A percentile compares a stretch with the other conserved stretches of the same genome.
These are phyloP conservation scores for Aurifilum marmelostoma DNA, from an alignment of 2,329 filamentous ascomycete genomes.

Conservation along the genomic window DNA sequence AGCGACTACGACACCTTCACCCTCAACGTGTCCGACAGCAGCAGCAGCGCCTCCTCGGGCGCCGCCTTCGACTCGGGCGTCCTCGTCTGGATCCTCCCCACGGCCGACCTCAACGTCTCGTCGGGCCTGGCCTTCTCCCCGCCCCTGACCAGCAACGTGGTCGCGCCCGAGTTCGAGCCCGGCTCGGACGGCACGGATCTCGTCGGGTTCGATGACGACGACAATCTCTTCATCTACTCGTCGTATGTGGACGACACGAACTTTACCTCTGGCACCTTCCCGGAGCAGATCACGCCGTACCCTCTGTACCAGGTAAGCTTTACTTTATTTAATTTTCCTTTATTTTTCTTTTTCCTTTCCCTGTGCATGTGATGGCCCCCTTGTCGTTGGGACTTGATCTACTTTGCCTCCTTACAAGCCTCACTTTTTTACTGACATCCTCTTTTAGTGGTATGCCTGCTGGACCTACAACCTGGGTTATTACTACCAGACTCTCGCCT, in stretches of 20 bases:
- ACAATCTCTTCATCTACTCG: constrained; percentile 36
- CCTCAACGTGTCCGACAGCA: constrained; percentile 39
- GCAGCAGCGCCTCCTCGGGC: constrained; percentile 3
- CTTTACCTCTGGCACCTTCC: constrained; percentile 32
- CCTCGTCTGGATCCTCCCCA: constrained; percentile 38
- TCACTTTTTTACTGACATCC: no score
- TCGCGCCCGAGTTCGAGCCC: constrained; percentile 36
- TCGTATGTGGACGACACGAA: constrained; percentile 36
- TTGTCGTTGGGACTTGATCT: no score
- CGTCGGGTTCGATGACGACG: constrained; percentile 38
- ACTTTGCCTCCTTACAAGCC: neutral
- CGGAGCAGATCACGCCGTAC: constrained; percentile 23
- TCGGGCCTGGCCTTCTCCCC: constrained; percentile 35
- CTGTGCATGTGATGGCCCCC: no score
- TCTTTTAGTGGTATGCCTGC: constrained; percentile 39
- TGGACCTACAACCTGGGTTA: constrained; percentile 39
- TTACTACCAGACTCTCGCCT: constrained; percentile 41
- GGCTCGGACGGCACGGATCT: constrained; percentile 17
- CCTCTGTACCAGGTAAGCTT: constrained; percentile 35
- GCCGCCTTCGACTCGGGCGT: constrained; percentile 32
- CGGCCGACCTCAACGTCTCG: constrained; percentile 23
- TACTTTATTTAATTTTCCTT: no score
- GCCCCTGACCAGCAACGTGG: constrained; percentile 37
- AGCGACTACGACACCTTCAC: constrained; percentile 36
- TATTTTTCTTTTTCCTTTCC: neutral